phyloP scores from a whole-genome alignment of 805 yeast species.

The Candida incommunis region DNA sequence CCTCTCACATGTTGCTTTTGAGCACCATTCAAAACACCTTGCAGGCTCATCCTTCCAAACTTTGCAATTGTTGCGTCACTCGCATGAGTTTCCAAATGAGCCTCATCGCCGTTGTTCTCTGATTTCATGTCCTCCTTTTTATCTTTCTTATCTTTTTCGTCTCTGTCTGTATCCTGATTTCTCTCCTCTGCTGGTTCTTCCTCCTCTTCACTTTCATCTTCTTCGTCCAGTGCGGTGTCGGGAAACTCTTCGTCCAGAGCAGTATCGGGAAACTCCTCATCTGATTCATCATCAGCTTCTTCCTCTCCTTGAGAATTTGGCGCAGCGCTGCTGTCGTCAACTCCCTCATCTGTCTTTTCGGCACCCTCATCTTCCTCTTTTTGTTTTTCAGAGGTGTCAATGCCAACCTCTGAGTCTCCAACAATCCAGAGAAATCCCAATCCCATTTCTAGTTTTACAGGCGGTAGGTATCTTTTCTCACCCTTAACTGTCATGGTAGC shows the following conservation, averaged over 20 bases:
- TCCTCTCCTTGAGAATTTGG: conserved; percentile 14
- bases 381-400: conserved; percentile 26
- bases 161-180: not conserved
- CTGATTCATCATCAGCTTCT: conserved; percentile 11
- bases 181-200: conserved; percentile 1
- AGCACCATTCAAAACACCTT: not conserved
- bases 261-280: conserved; percentile 16
- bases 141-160: not conserved
- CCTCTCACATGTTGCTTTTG: conserved; percentile 43
- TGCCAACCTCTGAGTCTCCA: conserved; percentile 46
- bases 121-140: not conserved
- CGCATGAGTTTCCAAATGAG: not conserved
- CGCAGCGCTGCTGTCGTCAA: conserved; percentile 20
- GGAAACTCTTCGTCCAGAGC: conserved; percentile 16
- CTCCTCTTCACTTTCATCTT: conserved; percentile 2
- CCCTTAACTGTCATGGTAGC: conserved; percentile 47
- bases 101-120: conserved; percentile 2
- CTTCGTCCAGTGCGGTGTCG: conserved; percentile 13
- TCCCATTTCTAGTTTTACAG: conserved; percentile 84
- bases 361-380: conserved; percentile 8
- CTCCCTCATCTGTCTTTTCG: conserved; percentile 8
- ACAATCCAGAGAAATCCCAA: conserved; percentile 66
- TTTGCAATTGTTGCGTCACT: not conserved
- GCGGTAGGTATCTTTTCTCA: conserved; percentile 44
- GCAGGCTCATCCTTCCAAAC: not conserved